Conservation (phyloP, 1,284 basidiomycete genomes). For the Cryptococcus jaspeensis region DNA sequence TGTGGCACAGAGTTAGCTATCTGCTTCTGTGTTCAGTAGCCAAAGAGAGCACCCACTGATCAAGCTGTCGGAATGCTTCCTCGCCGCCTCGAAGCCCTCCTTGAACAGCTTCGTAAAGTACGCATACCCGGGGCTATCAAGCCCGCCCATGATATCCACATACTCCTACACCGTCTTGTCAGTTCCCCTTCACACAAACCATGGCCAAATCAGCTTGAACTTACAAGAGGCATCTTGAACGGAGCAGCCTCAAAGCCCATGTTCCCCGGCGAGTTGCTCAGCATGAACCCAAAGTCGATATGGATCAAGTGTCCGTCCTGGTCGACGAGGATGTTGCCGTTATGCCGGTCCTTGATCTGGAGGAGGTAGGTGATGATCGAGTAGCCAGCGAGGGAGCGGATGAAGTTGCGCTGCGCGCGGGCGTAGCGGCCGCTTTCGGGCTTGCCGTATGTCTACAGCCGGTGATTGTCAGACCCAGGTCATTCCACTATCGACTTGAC, state of each 20-base stretch:
- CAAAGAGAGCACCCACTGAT: slow-evolving; percentile 66
- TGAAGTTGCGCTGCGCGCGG: slow-evolving; percentile 85
- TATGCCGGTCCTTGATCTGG: slow-evolving; percentile 98
- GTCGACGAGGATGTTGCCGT: slow-evolving; percentile 96
- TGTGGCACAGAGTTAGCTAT: slow-evolving; percentile 35
- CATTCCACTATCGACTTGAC: slow-evolving; percentile 34
- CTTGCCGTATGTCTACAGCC: slow-evolving; percentile 77
- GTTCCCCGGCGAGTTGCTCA: slow-evolving; percentile 94
- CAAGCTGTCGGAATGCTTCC: slow-evolving; percentile 96
- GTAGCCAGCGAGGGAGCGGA: slow-evolving; percentile 91
- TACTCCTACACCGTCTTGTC: slow-evolving; percentile 64
- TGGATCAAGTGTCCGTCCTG: slow-evolving; percentile 78
- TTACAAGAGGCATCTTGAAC: slow-evolving; percentile 80
- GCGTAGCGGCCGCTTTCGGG: slow-evolving; percentile 79
- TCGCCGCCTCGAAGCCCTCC: slow-evolving; percentile 86
- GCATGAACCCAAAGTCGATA: slow-evolving; percentile 99
- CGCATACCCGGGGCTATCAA: slow-evolving; percentile 70
- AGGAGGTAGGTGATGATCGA: slow-evolving; percentile 92
- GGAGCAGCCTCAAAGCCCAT: slow-evolving; percentile 98
- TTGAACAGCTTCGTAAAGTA: slow-evolving; percentile 88
- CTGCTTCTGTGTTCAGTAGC: slow-evolving; percentile 1
- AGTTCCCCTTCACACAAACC: background rate
- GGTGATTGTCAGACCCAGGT: background rate
- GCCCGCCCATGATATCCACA: slow-evolving; percentile 91
- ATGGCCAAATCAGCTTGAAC: background rate